Evolutionary conservation across 768 basidiomycete species (phyloP), one percentile per base, ranked within the genome.

Genomic region (Russula virescens): DNA sequence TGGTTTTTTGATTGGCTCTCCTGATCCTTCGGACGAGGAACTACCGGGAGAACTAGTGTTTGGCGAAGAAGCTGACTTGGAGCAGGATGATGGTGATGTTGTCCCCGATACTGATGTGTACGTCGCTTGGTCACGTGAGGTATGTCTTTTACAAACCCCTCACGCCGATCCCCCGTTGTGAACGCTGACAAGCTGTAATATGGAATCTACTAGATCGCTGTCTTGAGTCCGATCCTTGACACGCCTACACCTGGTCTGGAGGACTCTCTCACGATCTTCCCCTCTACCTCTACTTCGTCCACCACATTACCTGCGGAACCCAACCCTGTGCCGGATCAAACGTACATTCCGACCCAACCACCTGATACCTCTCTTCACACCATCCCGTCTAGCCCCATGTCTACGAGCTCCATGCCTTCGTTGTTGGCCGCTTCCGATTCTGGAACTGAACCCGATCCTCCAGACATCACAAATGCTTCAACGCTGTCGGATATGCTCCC

Each of bases 111-210:
- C 38, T 28, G 62, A 40, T 42, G 21, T 14, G 23, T 53, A 23
- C 28, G 21, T 58, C 25, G 18, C 55, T 18, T 65, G 61, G 64
- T 65, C n/a, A n/a, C n/a, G n/a, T 31, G 31, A 31, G 31, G 31
- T 31, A 31, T 31, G 31, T 31, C 3, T 55, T 40, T 58, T 53
- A 8, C 5, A 40, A 10, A 23, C 43, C 16, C 50, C 31, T 54
- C 38, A 23, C 28, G 25, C 13, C 25, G 21, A 47, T 50, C 42
- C 46, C 48, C 57, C 47, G 38, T 58, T 66, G 57, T 58, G 53
- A 63, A 66, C 56, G 56, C 61, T 64, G 56, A 66, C 57, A 55
- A 63, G 57, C 13, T 11, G 50, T 49, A 9, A 18, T n/a, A 6
- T 28, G 63, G 61, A 55, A 48, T 31, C 13, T 21, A 23, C 42